Evolutionary conservation across 164 flowering plant genomes (phyloP).

Genomic region (Warburgia ugandensis): DNA sequence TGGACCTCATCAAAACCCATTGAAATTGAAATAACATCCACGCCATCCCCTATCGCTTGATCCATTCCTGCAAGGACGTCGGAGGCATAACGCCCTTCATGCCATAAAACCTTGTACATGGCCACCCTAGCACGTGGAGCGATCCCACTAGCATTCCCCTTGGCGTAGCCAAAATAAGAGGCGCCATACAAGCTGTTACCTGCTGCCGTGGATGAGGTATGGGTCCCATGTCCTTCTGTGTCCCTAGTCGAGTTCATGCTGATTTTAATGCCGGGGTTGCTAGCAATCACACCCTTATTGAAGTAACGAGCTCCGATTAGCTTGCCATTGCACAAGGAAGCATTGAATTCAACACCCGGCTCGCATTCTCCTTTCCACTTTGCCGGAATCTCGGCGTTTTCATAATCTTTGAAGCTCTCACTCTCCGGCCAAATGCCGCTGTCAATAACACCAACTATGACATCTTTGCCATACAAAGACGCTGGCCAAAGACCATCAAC

Average conservation of each 20-base stretch:
- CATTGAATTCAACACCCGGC: constrained; percentile 34
- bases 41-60: constrained; percentile 57
- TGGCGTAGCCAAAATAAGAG: constrained; percentile 42
- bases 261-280: constrained; percentile 26
- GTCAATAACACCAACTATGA: constrained; percentile 60
- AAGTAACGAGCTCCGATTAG: constrained; percentile 64
- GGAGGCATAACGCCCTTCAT: too few species aligned
- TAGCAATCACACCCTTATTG: constrained; percentile 27
- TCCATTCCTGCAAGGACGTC: constrained; percentile 24
- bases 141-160: constrained; percentile 48
- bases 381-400: constrained; percentile 37
- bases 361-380: constrained; percentile 60
- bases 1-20: constrained; percentile 47
- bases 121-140: constrained; percentile 52
- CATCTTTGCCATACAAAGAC: constrained; percentile 40
- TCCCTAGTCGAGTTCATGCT: constrained; percentile 48
- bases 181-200: constrained; percentile 38
- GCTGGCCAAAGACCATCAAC: constrained; percentile 45
- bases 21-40: constrained; percentile 75
- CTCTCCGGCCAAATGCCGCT: constrained; percentile 72
- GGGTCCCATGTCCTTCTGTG: constrained; percentile 49
- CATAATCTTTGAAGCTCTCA: constrained; percentile 45
- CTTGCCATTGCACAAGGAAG: constrained; percentile 52
- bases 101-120: too few species aligned
- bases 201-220: constrained; percentile 49